Evolutionary conservation across 257 asterid species (phyloP).

Genomic region (Coffea canephora): DNA sequence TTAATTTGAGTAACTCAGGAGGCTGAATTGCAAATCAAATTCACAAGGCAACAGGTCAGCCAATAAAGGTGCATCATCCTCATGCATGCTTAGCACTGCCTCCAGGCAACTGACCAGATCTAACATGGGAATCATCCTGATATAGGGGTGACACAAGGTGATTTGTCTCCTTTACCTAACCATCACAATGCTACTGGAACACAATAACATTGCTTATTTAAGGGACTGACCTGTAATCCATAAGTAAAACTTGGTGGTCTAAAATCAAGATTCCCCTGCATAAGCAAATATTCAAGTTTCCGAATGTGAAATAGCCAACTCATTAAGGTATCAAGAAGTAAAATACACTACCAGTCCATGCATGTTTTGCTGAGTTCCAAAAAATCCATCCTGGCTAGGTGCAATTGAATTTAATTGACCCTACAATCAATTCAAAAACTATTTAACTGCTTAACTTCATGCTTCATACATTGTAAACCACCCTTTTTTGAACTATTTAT

Average conservation of each 20-base stretch:
- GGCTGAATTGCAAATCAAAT: neutral
- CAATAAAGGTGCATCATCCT: conserved; percentile 19
- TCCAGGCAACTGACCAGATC: conserved; percentile 57
- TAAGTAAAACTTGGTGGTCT: conserved; percentile 70
- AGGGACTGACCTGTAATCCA: conserved; percentile 62
- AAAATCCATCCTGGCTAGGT: conserved; percentile 70
- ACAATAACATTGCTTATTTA: neutral
- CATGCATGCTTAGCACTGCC: conserved; percentile 53
- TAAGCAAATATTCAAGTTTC: neutral
- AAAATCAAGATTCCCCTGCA: conserved; percentile 85
- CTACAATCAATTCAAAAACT: conserved; percentile 34
- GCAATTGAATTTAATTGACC: conserved; percentile 71
- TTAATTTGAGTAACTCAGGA: neutral
- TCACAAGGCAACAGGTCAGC: neutral
- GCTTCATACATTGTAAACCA: neutral
- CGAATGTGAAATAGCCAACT: neutral
- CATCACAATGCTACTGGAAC: conserved; percentile 1
- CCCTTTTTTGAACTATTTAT: neutral
- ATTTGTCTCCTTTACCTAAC: neutral
- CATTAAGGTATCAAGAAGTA: conserved; percentile 7
- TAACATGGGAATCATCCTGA: conserved; percentile 73
- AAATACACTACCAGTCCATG: conserved; percentile 62
- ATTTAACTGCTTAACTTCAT: neutral
- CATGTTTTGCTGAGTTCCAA: conserved; percentile 64
- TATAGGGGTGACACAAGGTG: conserved; percentile 12